Base-by-base conservation (phyloP, 352 stramenopile species). In the Pythium plurisporium region DNA sequence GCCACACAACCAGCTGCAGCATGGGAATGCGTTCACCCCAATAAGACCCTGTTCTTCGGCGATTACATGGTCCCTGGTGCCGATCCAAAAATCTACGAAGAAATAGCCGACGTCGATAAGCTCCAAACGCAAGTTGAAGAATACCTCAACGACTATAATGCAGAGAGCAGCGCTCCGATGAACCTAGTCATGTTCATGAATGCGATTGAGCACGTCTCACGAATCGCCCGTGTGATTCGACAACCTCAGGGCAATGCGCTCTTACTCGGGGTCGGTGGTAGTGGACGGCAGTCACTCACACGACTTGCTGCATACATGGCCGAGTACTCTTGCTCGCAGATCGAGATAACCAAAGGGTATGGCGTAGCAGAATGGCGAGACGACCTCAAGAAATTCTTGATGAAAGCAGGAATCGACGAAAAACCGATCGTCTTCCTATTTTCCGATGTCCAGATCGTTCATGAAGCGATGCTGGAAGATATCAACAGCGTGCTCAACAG, bases 401-500 rank as follows among this genome's bases (percentile, higher is more conserved):
- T 97, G 67, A 80, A 82, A 5, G 88, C 91, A 8, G 92, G 91
- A 4, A 80, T 80, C 12, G 82, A 97, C 60, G 90, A 90, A 55
- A 82, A 94, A 40, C 86, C 76, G 1, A 87, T 97, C 4, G 84
- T 96, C 2, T 98, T 98, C 49, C 69, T 98, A 11, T 98, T 98
- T 65, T 95, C 79, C 5, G 92, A 98, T 47, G 90, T 88, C 2
- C 92, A 98, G 62, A 97, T 98, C 46, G 90, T 96, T 0, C 72
- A 94, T 15, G 92, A 98, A 60, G 94, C 84, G 2, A 98, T 98
- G 55, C 55, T 98, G 23, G 93, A 98, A 53, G 93, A 98, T 48
- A 95, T 98, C 70, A 98, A 98, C 70, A 97, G 98, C 48, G 69
- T 98, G 9, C 70, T 98, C 27, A 97, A 97, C 64, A 96, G 85